phyloP scores from a whole-genome alignment of 2,329 filamentous ascomycete species.

The Neopestalotiopsis clavispora region DNA sequence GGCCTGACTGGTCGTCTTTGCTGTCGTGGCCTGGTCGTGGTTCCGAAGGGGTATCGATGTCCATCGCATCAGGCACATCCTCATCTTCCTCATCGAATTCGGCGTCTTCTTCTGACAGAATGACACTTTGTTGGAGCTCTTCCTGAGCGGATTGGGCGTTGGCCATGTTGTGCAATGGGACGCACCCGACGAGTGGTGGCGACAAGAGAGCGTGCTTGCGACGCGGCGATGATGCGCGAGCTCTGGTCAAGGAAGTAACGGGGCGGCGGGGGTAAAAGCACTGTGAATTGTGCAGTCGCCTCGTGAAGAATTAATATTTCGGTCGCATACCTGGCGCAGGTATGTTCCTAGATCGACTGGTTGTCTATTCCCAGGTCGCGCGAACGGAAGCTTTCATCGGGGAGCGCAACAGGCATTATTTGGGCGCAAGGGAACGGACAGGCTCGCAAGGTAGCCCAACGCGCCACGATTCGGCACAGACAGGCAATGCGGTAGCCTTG shows the following conservation, averaged over 20 bases:
- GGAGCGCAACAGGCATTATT: constrained; percentile 21
- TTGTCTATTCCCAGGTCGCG: not conserved
- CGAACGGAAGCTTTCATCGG: not conserved
- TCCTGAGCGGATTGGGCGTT: constrained; percentile 62
- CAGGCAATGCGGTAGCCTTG: not conserved
- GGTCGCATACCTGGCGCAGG: constrained; percentile 17
- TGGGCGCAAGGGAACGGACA: constrained; percentile 3
- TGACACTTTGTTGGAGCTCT: constrained; percentile 60
- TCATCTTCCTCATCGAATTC: constrained; percentile 47
- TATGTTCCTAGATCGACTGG: not conserved
- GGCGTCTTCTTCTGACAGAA: constrained; percentile 53
- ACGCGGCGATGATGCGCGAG: not conserved
- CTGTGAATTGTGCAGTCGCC: constrained; percentile 16
- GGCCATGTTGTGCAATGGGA: constrained; percentile 44
- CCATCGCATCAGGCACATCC: constrained; percentile 32
- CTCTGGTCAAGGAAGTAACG: not conserved
- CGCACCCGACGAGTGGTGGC: not conserved
- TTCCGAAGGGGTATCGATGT: constrained; percentile 26
- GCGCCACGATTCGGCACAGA: constrained; percentile 7
- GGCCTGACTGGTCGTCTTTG: not conserved
- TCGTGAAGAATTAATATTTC: not conserved
- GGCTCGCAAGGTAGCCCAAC: constrained; percentile 8
- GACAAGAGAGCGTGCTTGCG: not conserved
- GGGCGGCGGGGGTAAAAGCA: not conserved
- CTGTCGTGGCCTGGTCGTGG: not conserved